phyloP scores from a whole-genome alignment of 176 grass and related monocot genomes.

The Echinochloa phyllopogon region DNA sequence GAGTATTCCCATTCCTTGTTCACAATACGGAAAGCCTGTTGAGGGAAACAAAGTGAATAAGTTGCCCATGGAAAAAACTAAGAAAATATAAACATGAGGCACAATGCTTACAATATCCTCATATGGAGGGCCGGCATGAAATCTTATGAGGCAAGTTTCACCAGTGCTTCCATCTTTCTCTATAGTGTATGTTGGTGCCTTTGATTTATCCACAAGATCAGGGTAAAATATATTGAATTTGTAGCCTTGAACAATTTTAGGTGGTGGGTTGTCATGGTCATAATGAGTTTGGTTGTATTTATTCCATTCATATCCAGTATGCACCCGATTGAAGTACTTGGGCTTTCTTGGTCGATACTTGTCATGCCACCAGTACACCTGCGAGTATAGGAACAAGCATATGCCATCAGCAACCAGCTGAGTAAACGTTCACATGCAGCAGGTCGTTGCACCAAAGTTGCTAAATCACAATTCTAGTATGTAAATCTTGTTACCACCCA shows the following conservation, averaged over 20 bases:
- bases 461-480: conserved; percentile 1
- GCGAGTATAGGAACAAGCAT: conserved; percentile 32
- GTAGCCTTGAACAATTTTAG: conserved; percentile 97
- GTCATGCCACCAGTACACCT: conserved; percentile 99
- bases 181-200: conserved; percentile 80
- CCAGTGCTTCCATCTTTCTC: conserved; percentile 86
- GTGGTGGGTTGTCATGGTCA: conserved; percentile 93
- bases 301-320: conserved; percentile 99
- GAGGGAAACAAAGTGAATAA: neutral
- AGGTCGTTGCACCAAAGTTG: conserved; percentile 3
- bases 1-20: conserved; percentile 99
- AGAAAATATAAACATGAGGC: conserved; percentile 11
- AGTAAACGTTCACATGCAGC: conserved; percentile 1
- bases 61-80: conserved; percentile 26
- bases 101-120: conserved; percentile 86
- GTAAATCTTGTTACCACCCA: conserved; percentile 15
- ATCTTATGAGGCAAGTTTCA: conserved; percentile 89
- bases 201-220: conserved; percentile 96
- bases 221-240: conserved; percentile 99
- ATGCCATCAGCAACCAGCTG: conserved; percentile 32
- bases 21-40: conserved; percentile 84
- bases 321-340: conserved; percentile 98
- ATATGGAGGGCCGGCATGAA: conserved; percentile 93
- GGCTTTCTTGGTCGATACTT: conserved; percentile 95
- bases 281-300: conserved; percentile 99